Percentiles rank a stretch among this genome's conserved stretches.
phyloP scores from a whole-genome alignment of 768 basidiomycete genomes.

The Termitomyces sp. region DNA sequence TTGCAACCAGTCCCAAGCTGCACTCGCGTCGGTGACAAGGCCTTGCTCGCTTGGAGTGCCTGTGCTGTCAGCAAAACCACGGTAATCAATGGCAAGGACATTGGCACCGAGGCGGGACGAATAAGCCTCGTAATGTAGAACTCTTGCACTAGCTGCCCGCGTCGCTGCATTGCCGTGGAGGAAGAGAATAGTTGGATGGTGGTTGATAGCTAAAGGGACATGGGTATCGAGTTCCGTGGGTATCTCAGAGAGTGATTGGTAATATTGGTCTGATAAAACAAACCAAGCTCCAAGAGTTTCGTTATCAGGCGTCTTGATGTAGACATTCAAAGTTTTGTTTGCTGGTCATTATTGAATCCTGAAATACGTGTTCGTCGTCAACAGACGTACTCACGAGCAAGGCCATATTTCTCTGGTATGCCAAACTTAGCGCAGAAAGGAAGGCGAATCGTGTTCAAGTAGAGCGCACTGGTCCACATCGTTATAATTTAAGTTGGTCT shows the following conservation, averaged over 20 bases:
- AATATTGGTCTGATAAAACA: conserved; percentile 60
- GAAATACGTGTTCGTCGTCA: neutral
- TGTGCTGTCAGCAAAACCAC: conserved; percentile 86
- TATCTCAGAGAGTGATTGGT: conserved; percentile 40
- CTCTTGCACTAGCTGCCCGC: conserved; percentile 59
- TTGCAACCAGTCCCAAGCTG: conserved; percentile 77
- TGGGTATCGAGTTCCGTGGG: conserved; percentile 31
- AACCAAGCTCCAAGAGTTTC: conserved; percentile 85
- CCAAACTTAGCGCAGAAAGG: conserved; percentile 62
- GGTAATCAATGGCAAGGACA: conserved; percentile 84
- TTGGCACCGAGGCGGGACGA: conserved; percentile 64
- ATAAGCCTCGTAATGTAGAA: conserved; percentile 63
- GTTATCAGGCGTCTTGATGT: conserved; percentile 70
- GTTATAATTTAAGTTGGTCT: neutral
- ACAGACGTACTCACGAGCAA: conserved; percentile 56
- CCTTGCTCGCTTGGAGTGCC: conserved; percentile 76
- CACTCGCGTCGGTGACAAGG: conserved; percentile 62
- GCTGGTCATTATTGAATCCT: conserved; percentile 33
- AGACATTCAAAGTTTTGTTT: conserved; percentile 70
- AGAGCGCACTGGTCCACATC: conserved; percentile 29
- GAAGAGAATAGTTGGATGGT: conserved; percentile 78
- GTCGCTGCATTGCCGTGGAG: conserved; percentile 89
- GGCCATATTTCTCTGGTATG: conserved; percentile 69
- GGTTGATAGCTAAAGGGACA: conserved; percentile 47
- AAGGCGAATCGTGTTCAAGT: conserved; percentile 58